These are phyloP conservation scores for Scenedesmus sp. DNA, from an alignment of 163 green algal species.

Conservation along the genomic window DNA sequence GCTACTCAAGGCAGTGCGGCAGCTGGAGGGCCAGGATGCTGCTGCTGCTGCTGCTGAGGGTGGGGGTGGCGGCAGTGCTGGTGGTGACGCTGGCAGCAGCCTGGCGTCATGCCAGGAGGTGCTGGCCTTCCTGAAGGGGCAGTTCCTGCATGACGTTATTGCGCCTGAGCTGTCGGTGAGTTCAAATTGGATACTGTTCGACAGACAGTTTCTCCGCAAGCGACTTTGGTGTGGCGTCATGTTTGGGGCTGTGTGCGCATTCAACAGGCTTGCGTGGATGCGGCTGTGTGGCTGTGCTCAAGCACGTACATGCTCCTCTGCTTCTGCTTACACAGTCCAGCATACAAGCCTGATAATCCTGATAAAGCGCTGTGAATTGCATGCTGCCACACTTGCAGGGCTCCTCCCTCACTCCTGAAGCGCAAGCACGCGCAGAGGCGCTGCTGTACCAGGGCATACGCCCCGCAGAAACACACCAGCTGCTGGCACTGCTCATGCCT, in stretches of 20 bases:
- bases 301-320: neutral
- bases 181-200: neutral
- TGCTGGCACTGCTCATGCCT: slow-evolving; percentile 32
- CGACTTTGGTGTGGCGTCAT: too few species aligned
- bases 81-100: neutral
- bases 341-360: neutral
- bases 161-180: neutral
- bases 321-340: neutral
- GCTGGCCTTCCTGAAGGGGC: slow-evolving; percentile 58
- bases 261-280: neutral
- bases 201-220: too few species aligned
- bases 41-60: neutral
- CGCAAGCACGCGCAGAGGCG: neutral
- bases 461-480: slow-evolving; percentile 14
- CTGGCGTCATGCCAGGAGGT: slow-evolving; percentile 24
- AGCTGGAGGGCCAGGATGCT: slow-evolving; percentile 23
- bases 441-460: slow-evolving; percentile 1
- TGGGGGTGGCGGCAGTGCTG: neutral
- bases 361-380: too few species aligned
- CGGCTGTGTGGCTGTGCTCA: neutral
- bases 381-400: neutral
- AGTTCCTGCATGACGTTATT: slow-evolving; percentile 57
- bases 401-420: neutral
- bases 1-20: slow-evolving; percentile 64
- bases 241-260: neutral